Percentiles rank a stretch among this genome's conserved stretches.
phyloP scores from a whole-genome alignment of 306 rosid species.

The Vigna hirtella region DNA sequence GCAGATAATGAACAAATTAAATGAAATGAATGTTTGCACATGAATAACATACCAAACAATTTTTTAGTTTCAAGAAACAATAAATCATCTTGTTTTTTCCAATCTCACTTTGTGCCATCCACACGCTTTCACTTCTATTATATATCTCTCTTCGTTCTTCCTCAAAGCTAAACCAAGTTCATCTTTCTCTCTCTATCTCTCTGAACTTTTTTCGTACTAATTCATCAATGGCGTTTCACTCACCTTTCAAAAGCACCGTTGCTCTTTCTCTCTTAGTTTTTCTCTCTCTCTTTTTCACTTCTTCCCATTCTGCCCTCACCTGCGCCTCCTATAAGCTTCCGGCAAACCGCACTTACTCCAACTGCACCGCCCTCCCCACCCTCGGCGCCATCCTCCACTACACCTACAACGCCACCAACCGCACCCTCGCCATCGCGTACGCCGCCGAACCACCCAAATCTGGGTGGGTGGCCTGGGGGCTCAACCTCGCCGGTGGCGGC shows the following conservation, averaged over 20 bases:
- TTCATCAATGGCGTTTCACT: constrained; percentile 45
- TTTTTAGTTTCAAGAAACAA: too few relatives aligned
- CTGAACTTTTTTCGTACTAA: background rate
- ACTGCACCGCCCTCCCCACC: constrained; percentile 62
- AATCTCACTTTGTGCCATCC: background rate
- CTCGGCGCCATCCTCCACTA: constrained; percentile 64
- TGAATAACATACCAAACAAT: background rate
- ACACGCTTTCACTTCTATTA: constrained; percentile 18
- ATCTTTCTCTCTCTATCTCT: too few relatives aligned
- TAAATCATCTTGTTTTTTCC: background rate
- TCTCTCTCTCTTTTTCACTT: constrained; percentile 44
- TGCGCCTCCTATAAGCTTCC: constrained; percentile 60
- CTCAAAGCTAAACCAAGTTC: background rate
- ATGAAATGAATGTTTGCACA: too few relatives aligned
- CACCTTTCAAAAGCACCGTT: background rate
- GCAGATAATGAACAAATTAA: too few relatives aligned
- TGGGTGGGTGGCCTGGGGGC: constrained; percentile 83
- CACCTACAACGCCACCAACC: constrained; percentile 62
- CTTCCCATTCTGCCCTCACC: constrained; percentile 49
- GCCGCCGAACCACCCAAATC: constrained; percentile 43
- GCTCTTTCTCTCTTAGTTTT: background rate
- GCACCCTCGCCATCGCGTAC: constrained; percentile 70
- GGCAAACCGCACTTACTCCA: constrained; percentile 44
- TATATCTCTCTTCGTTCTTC: background rate
- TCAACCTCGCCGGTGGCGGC: constrained; percentile 60